These are phyloP conservation scores for Ogataea pignaliae DNA, from an alignment of 805 yeast genomes.

Conservation along the genomic window DNA sequence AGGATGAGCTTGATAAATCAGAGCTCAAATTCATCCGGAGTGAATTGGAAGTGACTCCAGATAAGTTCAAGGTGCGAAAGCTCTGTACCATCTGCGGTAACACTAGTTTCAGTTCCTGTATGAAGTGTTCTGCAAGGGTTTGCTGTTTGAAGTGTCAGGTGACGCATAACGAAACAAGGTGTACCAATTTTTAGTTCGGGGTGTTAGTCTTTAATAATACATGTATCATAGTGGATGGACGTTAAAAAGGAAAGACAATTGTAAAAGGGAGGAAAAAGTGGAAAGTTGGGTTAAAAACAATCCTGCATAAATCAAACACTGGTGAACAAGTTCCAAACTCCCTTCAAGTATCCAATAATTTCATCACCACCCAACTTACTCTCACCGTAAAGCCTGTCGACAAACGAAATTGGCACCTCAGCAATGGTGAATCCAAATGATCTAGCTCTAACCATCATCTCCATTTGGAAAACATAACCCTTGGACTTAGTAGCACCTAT, in stretches of 20 bases:
- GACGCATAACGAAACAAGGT: conserved; percentile 41
- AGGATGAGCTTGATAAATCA: conserved; percentile 39
- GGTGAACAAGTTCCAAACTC: conserved; percentile 67
- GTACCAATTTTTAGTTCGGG: conserved; percentile 27
- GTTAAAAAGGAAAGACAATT: no score
- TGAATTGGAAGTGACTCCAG: conserved; percentile 29
- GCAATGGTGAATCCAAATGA: conserved; percentile 69
- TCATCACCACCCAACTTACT: conserved; percentile 78
- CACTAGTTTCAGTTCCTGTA: conserved; percentile 36
- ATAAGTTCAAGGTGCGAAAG: conserved; percentile 33
- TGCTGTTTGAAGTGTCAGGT: conserved; percentile 37
- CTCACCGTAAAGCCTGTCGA: conserved; percentile 76
- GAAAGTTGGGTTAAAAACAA: no score
- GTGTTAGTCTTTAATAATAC: background rate
- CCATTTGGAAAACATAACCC: conserved; percentile 86
- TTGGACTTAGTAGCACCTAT: conserved; percentile 66
- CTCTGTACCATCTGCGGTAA: conserved; percentile 45
- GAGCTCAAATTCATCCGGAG: conserved; percentile 26
- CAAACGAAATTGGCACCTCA: conserved; percentile 75
- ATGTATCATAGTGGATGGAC: no score
- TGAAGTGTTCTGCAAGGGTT: conserved; percentile 37
- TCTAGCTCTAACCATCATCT: conserved; percentile 81
- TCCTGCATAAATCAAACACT: conserved; percentile 37
- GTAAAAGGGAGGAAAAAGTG: no score
- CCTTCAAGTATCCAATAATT: conserved; percentile 71